Evolutionary conservation across 2,329 filamentous ascomycete species (phyloP).

Genomic region (Pseudomassariella vexata): DNA sequence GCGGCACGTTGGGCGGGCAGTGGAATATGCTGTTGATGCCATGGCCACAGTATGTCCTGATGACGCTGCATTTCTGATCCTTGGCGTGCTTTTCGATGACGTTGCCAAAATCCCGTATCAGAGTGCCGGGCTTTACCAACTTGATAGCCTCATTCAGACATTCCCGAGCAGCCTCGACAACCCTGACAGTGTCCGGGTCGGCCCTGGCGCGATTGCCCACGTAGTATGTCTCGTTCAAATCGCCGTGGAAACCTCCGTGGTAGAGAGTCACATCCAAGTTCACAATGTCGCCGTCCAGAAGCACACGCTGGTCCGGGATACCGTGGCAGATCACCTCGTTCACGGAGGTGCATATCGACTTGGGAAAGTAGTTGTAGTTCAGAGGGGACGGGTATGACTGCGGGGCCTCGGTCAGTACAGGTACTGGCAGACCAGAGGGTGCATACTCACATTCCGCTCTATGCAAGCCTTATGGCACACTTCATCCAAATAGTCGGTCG

Average conservation of each 20-base stretch:
- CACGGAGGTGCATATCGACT: conserved; percentile 92
- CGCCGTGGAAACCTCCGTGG: conserved; percentile 90
- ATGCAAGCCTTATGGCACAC: conserved; percentile 71
- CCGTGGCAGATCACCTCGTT: conserved; percentile 99
- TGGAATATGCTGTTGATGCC: conserved; percentile 94
- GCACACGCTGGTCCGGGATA: conserved; percentile 83
- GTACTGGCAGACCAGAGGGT: not conserved
- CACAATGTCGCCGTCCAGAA: conserved; percentile 90
- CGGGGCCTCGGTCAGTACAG: not conserved
- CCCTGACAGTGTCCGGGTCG: conserved; percentile 80
- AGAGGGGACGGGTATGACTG: conserved; percentile 92
- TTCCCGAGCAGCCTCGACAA: conserved; percentile 85
- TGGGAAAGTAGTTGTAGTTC: conserved; percentile 95
- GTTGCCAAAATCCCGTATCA: conserved; percentile 90
- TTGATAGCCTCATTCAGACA: conserved; percentile 88
- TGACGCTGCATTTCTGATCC: conserved; percentile 76
- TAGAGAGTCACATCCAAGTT: conserved; percentile 96
- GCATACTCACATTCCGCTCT: conserved; percentile 62
- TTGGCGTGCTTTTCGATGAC: conserved; percentile 95
- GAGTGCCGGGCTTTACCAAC: conserved; percentile 84
- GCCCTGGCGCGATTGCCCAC: conserved; percentile 82
- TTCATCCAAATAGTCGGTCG: conserved; percentile 71
- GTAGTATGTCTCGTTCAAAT: conserved; percentile 98
- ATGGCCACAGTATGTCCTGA: conserved; percentile 94
- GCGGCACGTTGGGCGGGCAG: conserved; percentile 86